phyloP scores from a whole-genome alignment of 2,329 filamentous ascomycete genomes.

The Pestalotiopsis sp. region DNA sequence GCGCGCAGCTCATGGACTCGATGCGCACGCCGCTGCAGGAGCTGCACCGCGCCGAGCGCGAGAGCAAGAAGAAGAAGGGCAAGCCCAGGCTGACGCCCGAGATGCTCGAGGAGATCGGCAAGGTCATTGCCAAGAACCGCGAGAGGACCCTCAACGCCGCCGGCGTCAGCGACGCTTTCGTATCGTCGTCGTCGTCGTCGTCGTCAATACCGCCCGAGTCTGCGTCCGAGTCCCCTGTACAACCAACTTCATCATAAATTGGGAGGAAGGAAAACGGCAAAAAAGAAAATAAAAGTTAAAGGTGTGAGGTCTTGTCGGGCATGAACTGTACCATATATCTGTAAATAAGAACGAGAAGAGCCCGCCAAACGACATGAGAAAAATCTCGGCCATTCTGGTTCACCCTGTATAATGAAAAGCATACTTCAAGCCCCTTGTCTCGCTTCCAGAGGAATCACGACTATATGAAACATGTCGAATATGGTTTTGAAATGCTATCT shows the following conservation, averaged over 20 bases:
- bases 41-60: constrained; percentile 57
- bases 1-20: constrained; percentile 37
- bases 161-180: constrained; percentile 33
- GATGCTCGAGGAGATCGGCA: constrained; percentile 65
- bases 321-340: constrained; percentile 12
- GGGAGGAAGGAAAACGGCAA: background rate
- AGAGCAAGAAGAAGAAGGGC: constrained; percentile 52
- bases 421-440: constrained; percentile 1
- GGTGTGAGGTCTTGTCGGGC: background rate
- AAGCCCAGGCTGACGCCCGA: constrained; percentile 58
- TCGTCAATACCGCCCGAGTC: constrained; percentile 2
- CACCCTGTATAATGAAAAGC: constrained; percentile 5
- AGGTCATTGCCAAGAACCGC: constrained; percentile 61
- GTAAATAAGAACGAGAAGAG: constrained; percentile 13
- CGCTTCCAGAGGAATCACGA: background rate
- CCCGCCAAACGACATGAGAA: background rate
- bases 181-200: constrained; percentile 4
- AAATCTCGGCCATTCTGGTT: background rate
- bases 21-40: constrained; percentile 59
- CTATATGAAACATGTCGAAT: background rate
- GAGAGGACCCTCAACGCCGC: constrained; percentile 40
- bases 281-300: background rate
- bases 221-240: background rate
- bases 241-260: constrained; percentile 4
- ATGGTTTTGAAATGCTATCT: background rate